phyloP scores from a whole-genome alignment of 108 stramenopile genomes.

The Cyclotella baltica region DNA sequence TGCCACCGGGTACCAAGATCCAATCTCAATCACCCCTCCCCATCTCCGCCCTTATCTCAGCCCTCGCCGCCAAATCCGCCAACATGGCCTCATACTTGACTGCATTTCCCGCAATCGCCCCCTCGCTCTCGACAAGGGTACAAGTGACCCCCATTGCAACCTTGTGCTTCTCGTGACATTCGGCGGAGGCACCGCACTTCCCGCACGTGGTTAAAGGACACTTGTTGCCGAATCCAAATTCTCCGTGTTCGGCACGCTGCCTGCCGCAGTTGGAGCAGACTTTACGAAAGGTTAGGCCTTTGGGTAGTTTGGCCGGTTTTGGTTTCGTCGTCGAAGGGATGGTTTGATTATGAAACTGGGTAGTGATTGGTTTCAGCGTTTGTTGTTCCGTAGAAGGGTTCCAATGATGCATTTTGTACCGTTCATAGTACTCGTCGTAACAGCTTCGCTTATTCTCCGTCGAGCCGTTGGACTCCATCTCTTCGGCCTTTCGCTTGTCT shows the following conservation, averaged over 20 bases:
- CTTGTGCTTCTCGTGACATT: slow-evolving; percentile 55
- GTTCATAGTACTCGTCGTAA: not conserved
- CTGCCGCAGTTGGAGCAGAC: slow-evolving; percentile 82
- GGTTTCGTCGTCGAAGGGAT: slow-evolving; percentile 18
- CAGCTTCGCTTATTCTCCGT: not conserved
- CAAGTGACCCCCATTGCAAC: slow-evolving; percentile 76
- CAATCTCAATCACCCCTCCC: slow-evolving; percentile 8
- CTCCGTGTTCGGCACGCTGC: slow-evolving; percentile 82
- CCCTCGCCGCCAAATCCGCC: slow-evolving; percentile 70
- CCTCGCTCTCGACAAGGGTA: slow-evolving; percentile 60
- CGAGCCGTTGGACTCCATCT: slow-evolving; percentile 6
- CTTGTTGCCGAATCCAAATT: slow-evolving; percentile 88
- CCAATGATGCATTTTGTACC: not conserved
- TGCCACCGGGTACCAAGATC: too few species aligned
- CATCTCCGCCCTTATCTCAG: slow-evolving; percentile 62
- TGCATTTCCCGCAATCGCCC: slow-evolving; percentile 61
- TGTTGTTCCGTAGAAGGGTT: not conserved
- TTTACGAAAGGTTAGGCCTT: slow-evolving; percentile 80
- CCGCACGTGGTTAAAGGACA: slow-evolving; percentile 80
- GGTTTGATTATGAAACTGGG: slow-evolving; percentile 12
- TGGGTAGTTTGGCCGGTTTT: slow-evolving; percentile 53
- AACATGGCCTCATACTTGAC: slow-evolving; percentile 65
- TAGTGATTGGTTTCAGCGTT: slow-evolving; percentile 8
- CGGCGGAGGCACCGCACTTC: slow-evolving; percentile 66
- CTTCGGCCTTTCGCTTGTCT: slow-evolving; percentile 13